These are phyloP conservation scores for Yamadazyma olivae DNA, from an alignment of 805 yeast genomes.

Conservation along the genomic window DNA sequence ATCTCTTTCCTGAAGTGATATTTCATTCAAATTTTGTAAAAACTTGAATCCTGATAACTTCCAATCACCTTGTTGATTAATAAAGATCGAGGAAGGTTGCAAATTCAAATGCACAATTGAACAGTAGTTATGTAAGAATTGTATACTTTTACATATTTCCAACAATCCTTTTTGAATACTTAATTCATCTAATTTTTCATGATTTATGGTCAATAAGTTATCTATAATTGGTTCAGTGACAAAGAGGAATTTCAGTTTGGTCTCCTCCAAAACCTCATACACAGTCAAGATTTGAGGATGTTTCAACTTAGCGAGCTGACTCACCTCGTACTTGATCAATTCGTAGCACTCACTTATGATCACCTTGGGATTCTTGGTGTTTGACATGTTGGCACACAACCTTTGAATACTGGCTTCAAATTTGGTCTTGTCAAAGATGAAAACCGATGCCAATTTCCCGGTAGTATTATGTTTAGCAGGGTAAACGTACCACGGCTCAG, in stretches of 20 bases:
- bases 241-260: conserved; percentile 70
- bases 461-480: conserved; percentile 74
- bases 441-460: conserved; percentile 70
- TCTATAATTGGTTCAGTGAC: conserved; percentile 78
- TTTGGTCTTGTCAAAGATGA: conserved; percentile 79
- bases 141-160: conserved; percentile 73
- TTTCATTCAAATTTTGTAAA: conserved; percentile 47
- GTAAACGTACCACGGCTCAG: conserved; percentile 81
- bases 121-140: conserved; percentile 78
- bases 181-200: conserved; percentile 55
- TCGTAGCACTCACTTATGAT: conserved; percentile 62
- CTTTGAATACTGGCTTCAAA: conserved; percentile 53
- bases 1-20: conserved; percentile 43
- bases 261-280: conserved; percentile 87
- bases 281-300: conserved; percentile 87
- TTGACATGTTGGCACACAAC: conserved; percentile 27
- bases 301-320: conserved; percentile 72
- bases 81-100: conserved; percentile 71
- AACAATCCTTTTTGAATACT: conserved; percentile 79
- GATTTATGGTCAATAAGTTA: conserved; percentile 41
- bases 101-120: conserved; percentile 73
- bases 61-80: conserved; percentile 91
- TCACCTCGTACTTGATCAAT: conserved; percentile 62
- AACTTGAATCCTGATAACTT: conserved; percentile 72
- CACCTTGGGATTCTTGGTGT: conserved; percentile 45